These are phyloP conservation scores for Prunus kanzakura DNA, from an alignment of 306 rosid genomes.

Conservation along the genomic window DNA sequence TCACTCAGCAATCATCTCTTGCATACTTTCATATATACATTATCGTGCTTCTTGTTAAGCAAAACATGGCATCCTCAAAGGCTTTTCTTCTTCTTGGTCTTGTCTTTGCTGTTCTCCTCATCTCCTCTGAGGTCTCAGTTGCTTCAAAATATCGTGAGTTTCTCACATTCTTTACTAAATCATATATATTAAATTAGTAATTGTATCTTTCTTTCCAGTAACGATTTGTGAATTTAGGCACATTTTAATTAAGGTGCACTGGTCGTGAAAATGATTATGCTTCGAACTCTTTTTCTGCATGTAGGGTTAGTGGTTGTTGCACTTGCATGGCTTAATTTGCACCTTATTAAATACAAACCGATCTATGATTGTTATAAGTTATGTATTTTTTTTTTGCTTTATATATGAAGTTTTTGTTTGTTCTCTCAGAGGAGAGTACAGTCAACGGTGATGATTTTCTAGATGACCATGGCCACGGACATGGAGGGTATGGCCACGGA, in stretches of 20 bases:
- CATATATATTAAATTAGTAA: neutral
- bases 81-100: constrained; percentile 11
- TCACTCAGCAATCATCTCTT: neutral
- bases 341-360: no score
- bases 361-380: no score
- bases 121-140: constrained; percentile 16
- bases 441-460: no score
- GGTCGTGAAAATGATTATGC: neutral
- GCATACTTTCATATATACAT: neutral
- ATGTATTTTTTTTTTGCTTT: no score
- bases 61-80: neutral
- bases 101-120: constrained; percentile 5
- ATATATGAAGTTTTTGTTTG: no score
- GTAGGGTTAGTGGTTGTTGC: no score
- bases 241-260: neutral
- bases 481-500: no score
- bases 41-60: neutral
- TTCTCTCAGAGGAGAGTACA: no score
- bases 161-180: neutral
- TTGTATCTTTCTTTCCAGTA: neutral
- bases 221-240: neutral
- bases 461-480: no score
- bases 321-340: no score
- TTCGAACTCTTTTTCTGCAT: no score
- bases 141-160: neutral